Evolutionary conservation across 225 moss, liverwort and hornwort species (phyloP), one percentile per base, ranked within the genome.

Genomic region (Pleurozium schreberi): DNA sequence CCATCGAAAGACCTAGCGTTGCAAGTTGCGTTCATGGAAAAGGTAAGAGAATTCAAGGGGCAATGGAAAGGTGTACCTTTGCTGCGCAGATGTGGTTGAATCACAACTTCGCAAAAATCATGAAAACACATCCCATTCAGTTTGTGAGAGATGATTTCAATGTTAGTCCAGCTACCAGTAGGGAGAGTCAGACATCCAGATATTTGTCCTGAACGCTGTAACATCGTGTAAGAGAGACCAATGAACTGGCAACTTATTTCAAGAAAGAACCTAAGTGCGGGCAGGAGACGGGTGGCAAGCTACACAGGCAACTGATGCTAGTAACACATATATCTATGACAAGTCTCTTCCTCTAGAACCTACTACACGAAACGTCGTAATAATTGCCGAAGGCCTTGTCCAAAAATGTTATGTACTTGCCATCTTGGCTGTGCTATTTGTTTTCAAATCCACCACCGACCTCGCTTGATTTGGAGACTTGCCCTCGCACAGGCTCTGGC

Each of bases 211-310:
- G 91, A 91, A 94, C 89, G 91, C 88, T 87, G 87, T 42, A 59
- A 90, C 84, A 80, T 91, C 88, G 62, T 85, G 89, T 58, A 83
- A 69, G 42, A 86, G 69, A 84, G 90, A 88, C 86, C 91, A 87
- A 90, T 92, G 68, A 90, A 90, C 92, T 92, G 92, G 53, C 87
- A 91, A 88, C 90, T 94, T 94, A 94, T 92, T 92, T 85, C 80
- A 83, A 89, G 80, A 62, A 86, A 45, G 86, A 91, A 84, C 69
- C 94, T 90, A 90, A 55, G 64, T 50, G 86, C 86, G 74, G 75
- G 86, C 89, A 75, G 85, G 83, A 84, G 91, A 88, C 86, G 85
- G 83, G 88, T 86, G 84, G 93, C 91, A 91, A 93, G 88, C 90
- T 84, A 92, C 87, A 86, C 88, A 87, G 81, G 89, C 85, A 85